A percentile compares a stretch with the other conserved stretches of the same genome.
These are phyloP conservation scores for Cyberlindnera petersonii DNA, from an alignment of 805 yeast species.

Conservation along the genomic window DNA sequence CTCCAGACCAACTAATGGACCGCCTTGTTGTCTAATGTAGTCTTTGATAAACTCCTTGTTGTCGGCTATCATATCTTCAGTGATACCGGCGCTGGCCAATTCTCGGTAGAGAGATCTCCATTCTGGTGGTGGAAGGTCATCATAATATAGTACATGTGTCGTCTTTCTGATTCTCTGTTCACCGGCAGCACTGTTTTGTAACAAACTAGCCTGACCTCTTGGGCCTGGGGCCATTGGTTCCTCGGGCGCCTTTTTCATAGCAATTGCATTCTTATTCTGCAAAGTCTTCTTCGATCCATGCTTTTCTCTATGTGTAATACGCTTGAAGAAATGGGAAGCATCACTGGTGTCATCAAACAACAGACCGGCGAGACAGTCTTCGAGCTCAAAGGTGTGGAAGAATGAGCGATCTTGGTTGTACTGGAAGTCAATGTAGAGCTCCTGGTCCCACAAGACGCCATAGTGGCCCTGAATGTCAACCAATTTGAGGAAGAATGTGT, in stretches of 20 bases:
- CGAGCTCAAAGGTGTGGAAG: constrained; percentile 92
- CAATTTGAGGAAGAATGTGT: constrained; percentile 84
- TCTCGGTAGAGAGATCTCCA: constrained; percentile 76
- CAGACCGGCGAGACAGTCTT: constrained; percentile 82
- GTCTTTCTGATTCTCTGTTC: constrained; percentile 52
- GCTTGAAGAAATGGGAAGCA: constrained; percentile 79
- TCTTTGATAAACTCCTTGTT: constrained; percentile 79
- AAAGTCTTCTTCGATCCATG: constrained; percentile 84
- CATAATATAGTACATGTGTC: constrained; percentile 65
- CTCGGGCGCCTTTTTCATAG: constrained; percentile 52
- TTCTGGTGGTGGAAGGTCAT: constrained; percentile 76
- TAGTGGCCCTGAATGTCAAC: constrained; percentile 79
- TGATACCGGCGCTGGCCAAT: constrained; percentile 71
- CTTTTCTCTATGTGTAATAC: constrained; percentile 70
- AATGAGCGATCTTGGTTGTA: constrained; percentile 93
- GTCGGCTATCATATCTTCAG: constrained; percentile 87
- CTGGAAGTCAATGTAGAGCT: constrained; percentile 79
- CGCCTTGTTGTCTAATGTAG: constrained; percentile 69
- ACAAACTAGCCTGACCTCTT: constrained; percentile 26
- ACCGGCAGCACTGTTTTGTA: constrained; percentile 30
- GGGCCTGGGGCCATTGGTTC: constrained; percentile 29
- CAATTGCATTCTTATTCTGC: constrained; percentile 84
- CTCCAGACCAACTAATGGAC: constrained; percentile 77
- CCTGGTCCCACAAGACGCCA: constrained; percentile 98
- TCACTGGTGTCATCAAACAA: constrained; percentile 86